phyloP scores from a whole-genome alignment of 75 land plant genomes.

The Cupressus sempervirens region DNA sequence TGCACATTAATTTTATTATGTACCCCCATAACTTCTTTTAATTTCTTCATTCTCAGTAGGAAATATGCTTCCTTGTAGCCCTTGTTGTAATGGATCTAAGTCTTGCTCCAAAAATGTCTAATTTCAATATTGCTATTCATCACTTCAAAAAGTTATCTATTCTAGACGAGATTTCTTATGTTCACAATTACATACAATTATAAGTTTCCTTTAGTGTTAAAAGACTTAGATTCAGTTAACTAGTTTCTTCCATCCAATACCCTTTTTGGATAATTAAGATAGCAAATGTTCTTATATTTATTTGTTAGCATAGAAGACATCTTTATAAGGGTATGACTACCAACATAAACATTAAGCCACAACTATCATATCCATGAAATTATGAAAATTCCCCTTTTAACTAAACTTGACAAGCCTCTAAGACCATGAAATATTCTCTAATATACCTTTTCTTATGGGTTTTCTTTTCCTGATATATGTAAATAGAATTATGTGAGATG shows the following conservation, averaged over 20 bases:
- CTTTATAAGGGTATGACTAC: background rate
- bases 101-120: constrained; percentile 88
- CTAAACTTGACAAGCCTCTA: background rate
- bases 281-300: background rate
- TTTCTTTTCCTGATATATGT: too few relatives aligned
- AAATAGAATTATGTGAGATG: too few relatives aligned
- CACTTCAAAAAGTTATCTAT: constrained; percentile 93
- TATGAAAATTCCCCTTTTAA: too few relatives aligned
- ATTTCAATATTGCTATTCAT: constrained; percentile 77
- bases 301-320: background rate
- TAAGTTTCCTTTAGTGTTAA: background rate
- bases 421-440: background rate
- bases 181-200: constrained; percentile 75
- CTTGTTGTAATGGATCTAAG: constrained; percentile 30
- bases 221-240: too few relatives aligned
- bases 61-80: too few relatives aligned
- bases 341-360: background rate
- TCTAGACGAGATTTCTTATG: constrained; percentile 63
- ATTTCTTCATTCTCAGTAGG: too few relatives aligned
- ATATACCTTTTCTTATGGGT: background rate
- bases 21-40: too few relatives aligned
- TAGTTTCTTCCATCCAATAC: background rate
- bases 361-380: background rate
- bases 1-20: too few relatives aligned
- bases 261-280: background rate